These are phyloP conservation scores for Decorospora gaudefroyi DNA, from an alignment of 2,329 filamentous ascomycete species.

Conservation along the genomic window DNA sequence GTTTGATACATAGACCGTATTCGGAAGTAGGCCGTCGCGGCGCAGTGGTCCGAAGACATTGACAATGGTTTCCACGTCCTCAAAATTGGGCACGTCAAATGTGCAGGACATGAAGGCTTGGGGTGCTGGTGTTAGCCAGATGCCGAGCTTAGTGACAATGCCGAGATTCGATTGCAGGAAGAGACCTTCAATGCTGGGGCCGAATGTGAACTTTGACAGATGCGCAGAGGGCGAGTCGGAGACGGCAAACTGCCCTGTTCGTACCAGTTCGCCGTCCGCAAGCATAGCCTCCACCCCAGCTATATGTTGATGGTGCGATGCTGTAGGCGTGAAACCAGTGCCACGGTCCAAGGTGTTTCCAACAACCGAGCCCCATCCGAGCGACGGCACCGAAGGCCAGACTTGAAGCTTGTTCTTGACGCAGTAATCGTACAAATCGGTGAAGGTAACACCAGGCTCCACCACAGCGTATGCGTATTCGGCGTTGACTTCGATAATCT, in stretches of 20 bases:
- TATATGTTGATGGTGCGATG: conserved; percentile 47
- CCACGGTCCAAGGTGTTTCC: conserved; percentile 51
- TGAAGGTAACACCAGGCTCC: conserved; percentile 43
- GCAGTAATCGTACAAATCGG: conserved; percentile 42
- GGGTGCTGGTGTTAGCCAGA: conserved; percentile 43
- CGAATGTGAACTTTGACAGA: conserved; percentile 46
- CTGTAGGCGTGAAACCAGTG: conserved; percentile 49
- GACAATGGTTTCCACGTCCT: conserved; percentile 53
- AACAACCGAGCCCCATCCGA: conserved; percentile 45
- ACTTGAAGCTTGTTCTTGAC: conserved; percentile 37
- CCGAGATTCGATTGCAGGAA: conserved; percentile 60
- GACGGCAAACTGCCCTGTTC: conserved; percentile 50
- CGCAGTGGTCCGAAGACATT: conserved; percentile 54
- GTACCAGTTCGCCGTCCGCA: conserved; percentile 40
- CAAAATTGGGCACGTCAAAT: conserved; percentile 54
- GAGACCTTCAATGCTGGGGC: conserved; percentile 50
- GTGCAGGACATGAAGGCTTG: conserved; percentile 55
- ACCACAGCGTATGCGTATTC: conserved; percentile 54
- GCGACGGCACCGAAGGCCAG: conserved; percentile 41
- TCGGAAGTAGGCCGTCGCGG: conserved; percentile 51
- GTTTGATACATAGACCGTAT: conserved; percentile 53
- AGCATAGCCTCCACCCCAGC: conserved; percentile 47
- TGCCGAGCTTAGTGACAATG: conserved; percentile 52
- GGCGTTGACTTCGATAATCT: conserved; percentile 52
- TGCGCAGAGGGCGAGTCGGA: conserved; percentile 49